Evolutionary conservation across 2,329 filamentous ascomycete genomes (phyloP), one percentile per base, ranked within the genome.

Genomic region (Endoconidiophora laricicola): DNA sequence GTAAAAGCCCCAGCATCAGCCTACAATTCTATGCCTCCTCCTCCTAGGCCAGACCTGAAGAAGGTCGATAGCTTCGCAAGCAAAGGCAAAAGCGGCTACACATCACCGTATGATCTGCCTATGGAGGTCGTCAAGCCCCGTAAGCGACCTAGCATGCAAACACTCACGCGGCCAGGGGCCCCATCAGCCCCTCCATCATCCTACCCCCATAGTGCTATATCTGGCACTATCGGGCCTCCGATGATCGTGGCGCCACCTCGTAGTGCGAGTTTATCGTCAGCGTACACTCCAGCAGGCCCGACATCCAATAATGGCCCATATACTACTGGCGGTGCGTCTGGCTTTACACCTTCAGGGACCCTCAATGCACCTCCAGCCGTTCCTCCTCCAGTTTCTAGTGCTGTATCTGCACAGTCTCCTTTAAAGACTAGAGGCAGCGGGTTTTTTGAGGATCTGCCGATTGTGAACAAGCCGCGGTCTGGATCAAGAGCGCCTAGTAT

Each of bases 61-160:
- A 79, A 78, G 64, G 71, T 77, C 1, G 79, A 93, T 61, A 96
- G 90, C 64, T 98, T 94, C 63, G 86, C 76, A 4, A 83, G 90
- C 63, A 93, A 93, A 63, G 70, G 86, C 2, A 96, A 94, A 65
- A 85, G 85, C 50, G 88, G 90, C 6, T 98, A 98, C 62, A 75
- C 82, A 45, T 96, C 90, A 18, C 91, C 91, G 0, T 98, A 95
- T 59, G 93, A 98, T 65, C 71, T 98, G 18, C 91, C 91, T 3
- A 85, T 91, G 65, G 90, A 95, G 49, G 74, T 98, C 26, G 75
- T 83, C 24, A 83, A 82, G 57, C 78, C 82, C 59, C 71, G 79
- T 62, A 81, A 83, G 68, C 70, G 81, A 48, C 63, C 69, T 4
- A 78, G 74, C 58, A 70, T 74, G 58, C 76, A 76, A 52, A 74